Evolutionary conservation across 2,329 filamentous ascomycete species (phyloP).

Genomic region (Zarea fungicola): DNA sequence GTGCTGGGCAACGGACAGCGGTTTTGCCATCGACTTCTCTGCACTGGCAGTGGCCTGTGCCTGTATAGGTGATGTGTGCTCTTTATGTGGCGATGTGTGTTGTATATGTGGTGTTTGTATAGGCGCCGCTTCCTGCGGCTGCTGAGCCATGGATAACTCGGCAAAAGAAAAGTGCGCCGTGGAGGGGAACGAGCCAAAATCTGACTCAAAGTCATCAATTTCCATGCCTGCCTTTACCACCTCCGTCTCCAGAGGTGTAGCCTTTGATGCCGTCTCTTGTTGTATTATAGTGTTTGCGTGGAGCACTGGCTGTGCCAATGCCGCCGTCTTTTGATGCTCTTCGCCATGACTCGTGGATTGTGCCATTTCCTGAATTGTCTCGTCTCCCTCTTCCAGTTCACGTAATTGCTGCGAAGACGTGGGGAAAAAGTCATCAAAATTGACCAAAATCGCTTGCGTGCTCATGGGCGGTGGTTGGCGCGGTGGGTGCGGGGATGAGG

Average conservation of each 20-base stretch:
- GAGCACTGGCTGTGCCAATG: too few relatives aligned
- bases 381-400: conserved; percentile 41
- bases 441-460: conserved; percentile 49
- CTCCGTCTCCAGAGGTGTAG: too few relatives aligned
- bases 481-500: conserved; percentile 14
- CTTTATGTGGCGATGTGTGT: too few relatives aligned
- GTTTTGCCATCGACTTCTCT: too few relatives aligned
- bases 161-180: background rate
- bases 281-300: background rate
- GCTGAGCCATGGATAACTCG: background rate
- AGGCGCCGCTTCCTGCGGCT: background rate
- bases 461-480: conserved; percentile 31
- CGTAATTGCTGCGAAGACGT: conserved; percentile 51
- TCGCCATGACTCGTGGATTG: too few relatives aligned
- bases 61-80: too few relatives aligned
- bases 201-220: background rate
- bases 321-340: too few relatives aligned
- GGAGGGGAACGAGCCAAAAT: conserved; percentile 6
- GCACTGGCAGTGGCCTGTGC: too few relatives aligned
- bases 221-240: background rate
- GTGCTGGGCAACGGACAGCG: too few relatives aligned
- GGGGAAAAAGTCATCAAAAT: conserved; percentile 51
- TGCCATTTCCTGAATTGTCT: background rate
- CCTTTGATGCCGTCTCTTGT: background rate
- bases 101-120: background rate